Conservation (phyloP, 306 rosid species). For the Senna tora region DNA sequence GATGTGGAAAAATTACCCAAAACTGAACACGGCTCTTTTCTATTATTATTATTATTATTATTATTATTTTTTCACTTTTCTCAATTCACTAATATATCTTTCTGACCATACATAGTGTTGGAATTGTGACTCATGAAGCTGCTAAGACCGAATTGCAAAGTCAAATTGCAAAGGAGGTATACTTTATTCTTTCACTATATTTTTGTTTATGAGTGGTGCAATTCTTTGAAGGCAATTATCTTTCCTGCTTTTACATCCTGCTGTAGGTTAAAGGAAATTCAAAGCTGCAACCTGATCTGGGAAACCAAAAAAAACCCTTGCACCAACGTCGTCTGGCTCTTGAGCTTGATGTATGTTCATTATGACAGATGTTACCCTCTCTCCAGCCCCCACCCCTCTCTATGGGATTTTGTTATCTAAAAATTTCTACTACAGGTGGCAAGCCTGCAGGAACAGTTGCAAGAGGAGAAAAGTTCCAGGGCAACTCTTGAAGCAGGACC, state of each 20-base stretch:
- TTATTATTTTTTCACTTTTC: conserved; percentile 35
- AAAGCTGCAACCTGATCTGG: conserved; percentile 52
- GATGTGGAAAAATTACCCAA: conserved; percentile 1
- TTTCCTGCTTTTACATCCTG: conserved; percentile 2
- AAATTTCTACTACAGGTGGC: conserved; percentile 58
- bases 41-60: no score
- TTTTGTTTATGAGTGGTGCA: conserved; percentile 8
- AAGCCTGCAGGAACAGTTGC: conserved; percentile 69
- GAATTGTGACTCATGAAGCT: conserved; percentile 68
- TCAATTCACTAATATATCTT: conserved; percentile 39
- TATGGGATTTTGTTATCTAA: conserved; percentile 26
- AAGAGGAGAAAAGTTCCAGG: conserved; percentile 66
- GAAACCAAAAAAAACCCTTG: conserved; percentile 57
- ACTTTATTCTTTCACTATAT: conserved; percentile 33
- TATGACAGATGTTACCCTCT: conserved; percentile 24
- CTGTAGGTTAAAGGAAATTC: conserved; percentile 68
- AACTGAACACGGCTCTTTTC: conserved; percentile 2
- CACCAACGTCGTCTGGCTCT: conserved; percentile 72
- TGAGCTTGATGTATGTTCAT: conserved; percentile 71
- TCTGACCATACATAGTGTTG: conserved; percentile 56
- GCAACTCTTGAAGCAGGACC: conserved; percentile 68
- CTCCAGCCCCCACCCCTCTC: conserved; percentile 14
- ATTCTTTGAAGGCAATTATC: conserved; percentile 38
- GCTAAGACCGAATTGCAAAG: conserved; percentile 63
- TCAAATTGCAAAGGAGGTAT: conserved; percentile 66